Percentiles rank a stretch among this genome's conserved stretches.
Conservation (phyloP, 139 green algal species). For the Asterochloris erici region DNA sequence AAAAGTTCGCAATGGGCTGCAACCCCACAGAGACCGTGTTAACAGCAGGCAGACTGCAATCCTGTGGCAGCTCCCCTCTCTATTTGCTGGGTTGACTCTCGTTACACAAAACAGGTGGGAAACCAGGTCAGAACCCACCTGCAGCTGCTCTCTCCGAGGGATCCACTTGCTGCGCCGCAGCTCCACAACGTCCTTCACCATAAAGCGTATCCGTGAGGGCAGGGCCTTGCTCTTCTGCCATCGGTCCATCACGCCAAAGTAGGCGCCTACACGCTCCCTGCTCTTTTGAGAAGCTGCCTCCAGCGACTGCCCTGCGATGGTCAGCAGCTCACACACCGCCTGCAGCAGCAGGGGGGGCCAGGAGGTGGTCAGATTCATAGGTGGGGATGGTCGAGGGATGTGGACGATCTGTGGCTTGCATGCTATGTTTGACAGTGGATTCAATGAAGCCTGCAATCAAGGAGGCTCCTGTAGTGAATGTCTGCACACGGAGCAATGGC, state of each 20-base stretch:
- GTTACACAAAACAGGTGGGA: neutral
- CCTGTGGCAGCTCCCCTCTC: neutral
- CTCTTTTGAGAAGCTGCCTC: slow-evolving; percentile 40
- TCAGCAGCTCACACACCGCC: slow-evolving; percentile 88
- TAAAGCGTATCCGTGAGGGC: slow-evolving; percentile 49
- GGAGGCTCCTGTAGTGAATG: neutral
- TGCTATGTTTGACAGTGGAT: too few species aligned
- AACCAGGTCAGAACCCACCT: neutral
- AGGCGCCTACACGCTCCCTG: slow-evolving; percentile 32
- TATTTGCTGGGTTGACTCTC: neutral
- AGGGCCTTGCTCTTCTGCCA: slow-evolving; percentile 31
- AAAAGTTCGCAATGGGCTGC: neutral
- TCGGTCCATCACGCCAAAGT: slow-evolving; percentile 44
- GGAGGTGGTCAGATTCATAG: neutral
- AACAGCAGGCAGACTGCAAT: neutral
- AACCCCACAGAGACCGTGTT: neutral
- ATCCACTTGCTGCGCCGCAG: slow-evolving; percentile 53
- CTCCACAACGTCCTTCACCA: slow-evolving; percentile 71
- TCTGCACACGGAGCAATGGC: too few species aligned
- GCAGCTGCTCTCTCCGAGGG: slow-evolving; percentile 16
- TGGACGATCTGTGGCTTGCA: too few species aligned
- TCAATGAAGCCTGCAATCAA: neutral
- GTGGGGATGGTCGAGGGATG: neutral
- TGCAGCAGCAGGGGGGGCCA: slow-evolving; percentile 14
- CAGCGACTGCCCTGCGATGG: slow-evolving; percentile 58